A percentile compares a stretch with the other conserved stretches of the same genome.
phyloP scores from a whole-genome alignment of 225 moss, liverwort and hornwort species.

The Climacium dendroides region DNA sequence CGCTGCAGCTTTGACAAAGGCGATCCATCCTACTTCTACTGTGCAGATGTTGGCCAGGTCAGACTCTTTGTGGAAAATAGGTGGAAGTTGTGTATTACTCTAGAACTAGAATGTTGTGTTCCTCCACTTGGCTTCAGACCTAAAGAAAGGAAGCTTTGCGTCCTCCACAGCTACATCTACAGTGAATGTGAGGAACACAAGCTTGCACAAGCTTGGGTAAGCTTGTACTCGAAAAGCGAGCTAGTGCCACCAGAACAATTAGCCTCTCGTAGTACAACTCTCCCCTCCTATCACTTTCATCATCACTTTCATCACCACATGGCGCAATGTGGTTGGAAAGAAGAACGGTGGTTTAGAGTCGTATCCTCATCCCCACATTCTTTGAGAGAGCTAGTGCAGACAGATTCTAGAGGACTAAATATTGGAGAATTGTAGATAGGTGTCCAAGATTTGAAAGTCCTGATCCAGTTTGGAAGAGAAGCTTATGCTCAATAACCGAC shows the following conservation, averaged over 20 bases:
- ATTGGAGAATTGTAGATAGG: neutral
- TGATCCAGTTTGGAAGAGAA: neutral
- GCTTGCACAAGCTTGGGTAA: neutral
- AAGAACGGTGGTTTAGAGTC: neutral
- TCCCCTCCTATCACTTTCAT: neutral
- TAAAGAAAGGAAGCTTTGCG: neutral
- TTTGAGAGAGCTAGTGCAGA: neutral
- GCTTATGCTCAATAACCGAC: neutral
- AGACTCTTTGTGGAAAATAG: neutral
- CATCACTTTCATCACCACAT: no score
- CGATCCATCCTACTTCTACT: slow-evolving; percentile 62
- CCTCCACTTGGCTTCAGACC: neutral
- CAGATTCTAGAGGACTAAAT: neutral
- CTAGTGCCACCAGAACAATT: neutral
- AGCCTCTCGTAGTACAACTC: neutral
- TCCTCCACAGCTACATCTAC: neutral
- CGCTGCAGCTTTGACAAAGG: slow-evolving; percentile 71
- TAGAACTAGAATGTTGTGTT: neutral
- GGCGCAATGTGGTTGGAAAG: neutral
- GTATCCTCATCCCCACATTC: neutral
- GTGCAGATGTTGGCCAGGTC: slow-evolving; percentile 94
- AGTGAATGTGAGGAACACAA: neutral
- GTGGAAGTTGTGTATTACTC: neutral
- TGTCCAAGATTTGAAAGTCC: neutral
- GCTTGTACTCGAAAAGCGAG: neutral